Evolutionary conservation across 2,329 filamentous ascomycete genomes (phyloP), one percentile per base, ranked within the genome.

Genomic region (Xylariaceae sp.): DNA sequence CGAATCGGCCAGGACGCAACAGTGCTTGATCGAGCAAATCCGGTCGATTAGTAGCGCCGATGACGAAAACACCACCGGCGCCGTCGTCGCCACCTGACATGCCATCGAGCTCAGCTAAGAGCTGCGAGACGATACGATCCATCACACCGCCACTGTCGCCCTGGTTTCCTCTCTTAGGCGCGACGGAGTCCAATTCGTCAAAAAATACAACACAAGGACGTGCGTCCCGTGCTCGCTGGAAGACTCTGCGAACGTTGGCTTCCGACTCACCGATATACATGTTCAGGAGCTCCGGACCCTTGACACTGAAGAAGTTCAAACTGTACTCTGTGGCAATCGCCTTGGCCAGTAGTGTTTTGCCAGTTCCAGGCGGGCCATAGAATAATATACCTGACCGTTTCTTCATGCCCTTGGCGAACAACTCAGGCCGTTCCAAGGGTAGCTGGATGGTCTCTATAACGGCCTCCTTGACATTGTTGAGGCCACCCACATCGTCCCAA

Each of bases 361-460:
- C 91, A 1, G 91, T 95, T 58, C 91, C 91, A 0, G 91, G 91
- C 1, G 91, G 91, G 0, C 91, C 91, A 66, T 95, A 95, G 73
- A 96, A 95, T 29, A 95, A 72, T 61, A 96, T 95, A 63, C 91
- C 91, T 27, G 89, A 95, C 42, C 92, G 86, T 76, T 97, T 97
- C 80, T 96, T 96, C 87, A 97, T 94, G 48, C 92, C 94, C 75
- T 92, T 95, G 34, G 91, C 91, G 66, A 97, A 97, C 1, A 97
- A 80, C 70, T 97, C 94, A 0, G 92, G 92, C 7, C 91, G 81
- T 59, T 95, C 89, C 1, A 97, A 80, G 0, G 92, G 94, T 37
- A 97, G 78, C 69, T 96, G 92, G 51, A 97, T 97, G 0, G 94
- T 97, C 71, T 97, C 94, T 70, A 90, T 89, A 51, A 97, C 87